phyloP scores from a whole-genome alignment of 345 rosid genomes.

The Hevea brasiliensis region DNA sequence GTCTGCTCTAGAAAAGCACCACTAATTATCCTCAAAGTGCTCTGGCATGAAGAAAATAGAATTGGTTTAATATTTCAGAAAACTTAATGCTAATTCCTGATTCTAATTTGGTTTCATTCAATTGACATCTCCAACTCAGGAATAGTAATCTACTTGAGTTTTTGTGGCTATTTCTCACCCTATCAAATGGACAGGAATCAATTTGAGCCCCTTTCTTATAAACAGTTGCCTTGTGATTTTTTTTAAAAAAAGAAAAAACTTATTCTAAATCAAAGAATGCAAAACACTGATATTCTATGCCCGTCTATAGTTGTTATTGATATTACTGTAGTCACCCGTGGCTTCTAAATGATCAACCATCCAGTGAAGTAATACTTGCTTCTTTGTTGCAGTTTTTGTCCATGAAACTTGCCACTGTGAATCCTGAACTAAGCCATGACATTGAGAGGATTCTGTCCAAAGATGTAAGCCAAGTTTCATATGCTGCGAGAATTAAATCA shows the following conservation, averaged over 20 bases:
- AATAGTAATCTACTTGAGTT: not conserved
- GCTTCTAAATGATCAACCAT: conserved; percentile 5
- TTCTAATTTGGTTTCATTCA: not conserved
- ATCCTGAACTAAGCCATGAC: conserved; percentile 71
- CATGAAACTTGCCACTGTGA: conserved; percentile 96
- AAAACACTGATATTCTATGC: not conserved
- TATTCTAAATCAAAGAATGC: not conserved
- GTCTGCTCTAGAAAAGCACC: not conserved
- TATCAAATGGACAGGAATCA: not conserved
- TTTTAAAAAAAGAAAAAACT: too few species aligned
- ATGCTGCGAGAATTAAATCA: not conserved
- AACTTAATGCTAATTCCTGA: not conserved
- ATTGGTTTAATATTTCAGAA: not conserved
- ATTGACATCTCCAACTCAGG: not conserved
- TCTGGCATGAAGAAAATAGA: not conserved
- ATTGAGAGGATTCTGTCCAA: conserved; percentile 71
- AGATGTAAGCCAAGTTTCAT: conserved; percentile 59
- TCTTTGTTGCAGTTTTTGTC: conserved; percentile 70
- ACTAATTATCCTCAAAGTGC: not conserved
- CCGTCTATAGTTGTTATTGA: not conserved
- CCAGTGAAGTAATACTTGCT: not conserved
- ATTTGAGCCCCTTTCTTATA: not conserved
- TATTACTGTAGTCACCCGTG: not conserved
- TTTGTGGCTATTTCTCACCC: too few species aligned
- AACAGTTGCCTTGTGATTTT: not conserved